phyloP scores from a whole-genome alignment of 2,329 filamentous ascomycete species.

The Tolypocladium capitatum region DNA sequence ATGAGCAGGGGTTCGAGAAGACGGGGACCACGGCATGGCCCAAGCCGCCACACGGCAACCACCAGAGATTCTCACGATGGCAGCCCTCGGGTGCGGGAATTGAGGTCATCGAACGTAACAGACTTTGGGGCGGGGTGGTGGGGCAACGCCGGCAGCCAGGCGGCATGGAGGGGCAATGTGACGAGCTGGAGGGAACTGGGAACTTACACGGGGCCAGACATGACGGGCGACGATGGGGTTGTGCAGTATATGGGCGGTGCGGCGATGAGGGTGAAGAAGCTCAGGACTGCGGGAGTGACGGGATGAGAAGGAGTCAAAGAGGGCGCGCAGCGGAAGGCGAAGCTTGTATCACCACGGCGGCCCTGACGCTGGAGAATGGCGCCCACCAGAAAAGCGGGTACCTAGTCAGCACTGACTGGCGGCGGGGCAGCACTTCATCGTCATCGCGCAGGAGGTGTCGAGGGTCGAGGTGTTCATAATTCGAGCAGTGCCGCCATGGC shows the following conservation, averaged over 20 bases:
- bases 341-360: slow-evolving; percentile 3
- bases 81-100: slow-evolving; percentile 18
- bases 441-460: background rate
- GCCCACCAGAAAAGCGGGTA: slow-evolving; percentile 2
- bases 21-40: background rate
- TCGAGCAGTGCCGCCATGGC: no score
- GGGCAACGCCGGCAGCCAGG: slow-evolving; percentile 15
- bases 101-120: slow-evolving; percentile 16
- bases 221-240: slow-evolving; percentile 22
- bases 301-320: slow-evolving; percentile 1
- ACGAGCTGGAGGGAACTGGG: slow-evolving; percentile 7
- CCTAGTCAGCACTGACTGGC: background rate
- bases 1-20: slow-evolving; percentile 20
- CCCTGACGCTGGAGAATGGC: slow-evolving; percentile 5
- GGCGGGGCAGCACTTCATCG: background rate
- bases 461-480: no score
- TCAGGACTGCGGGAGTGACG: background rate
- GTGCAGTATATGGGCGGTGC: background rate
- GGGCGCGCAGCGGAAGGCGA: background rate
- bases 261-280: slow-evolving; percentile 2
- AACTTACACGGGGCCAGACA: slow-evolving; percentile 59
- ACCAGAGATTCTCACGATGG: slow-evolving; percentile 8
- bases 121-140: slow-evolving; percentile 24
- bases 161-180: slow-evolving; percentile 11
- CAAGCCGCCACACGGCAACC: slow-evolving; percentile 1